Evolutionary conservation across 1,139 yeast genomes (phyloP).

Genomic region (Debaryomycetaceae sp.): DNA sequence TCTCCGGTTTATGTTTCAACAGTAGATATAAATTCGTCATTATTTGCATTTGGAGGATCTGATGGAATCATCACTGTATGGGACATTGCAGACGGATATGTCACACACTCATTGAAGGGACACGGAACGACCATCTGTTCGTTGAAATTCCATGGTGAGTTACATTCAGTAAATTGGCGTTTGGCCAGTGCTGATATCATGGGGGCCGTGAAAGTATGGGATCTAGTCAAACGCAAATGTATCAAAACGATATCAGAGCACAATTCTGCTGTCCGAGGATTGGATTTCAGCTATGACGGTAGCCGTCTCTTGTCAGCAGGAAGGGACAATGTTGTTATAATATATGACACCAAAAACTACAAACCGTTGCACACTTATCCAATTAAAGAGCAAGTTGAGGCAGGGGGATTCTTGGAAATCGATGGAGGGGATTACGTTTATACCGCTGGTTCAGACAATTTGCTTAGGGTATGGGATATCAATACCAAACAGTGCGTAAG

Average conservation of each 20-base stretch:
- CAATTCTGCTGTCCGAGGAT: constrained; percentile 80
- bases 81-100: constrained; percentile 85
- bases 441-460: constrained; percentile 81
- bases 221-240: constrained; percentile 75
- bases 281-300: constrained; percentile 59
- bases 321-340: constrained; percentile 73
- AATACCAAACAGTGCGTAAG: constrained; percentile 37
- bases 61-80: constrained; percentile 92
- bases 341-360: constrained; percentile 55
- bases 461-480: constrained; percentile 60
- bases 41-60: constrained; percentile 92
- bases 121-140: constrained; percentile 93
- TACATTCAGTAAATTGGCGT: constrained; percentile 70
- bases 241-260: constrained; percentile 68
- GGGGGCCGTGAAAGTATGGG: constrained; percentile 89
- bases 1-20: constrained; percentile 82
- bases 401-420: constrained; percentile 60
- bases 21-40: constrained; percentile 75
- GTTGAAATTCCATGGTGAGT: constrained; percentile 67
- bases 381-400: constrained; percentile 74
- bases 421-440: constrained; percentile 41
- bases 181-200: constrained; percentile 85
- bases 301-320: constrained; percentile 74
- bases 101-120: constrained; percentile 88
- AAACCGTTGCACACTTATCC: constrained; percentile 67